Conservation (phyloP, 2,329 filamentous ascomycete species). For the Lasiodiplodia gonubiensis region DNA sequence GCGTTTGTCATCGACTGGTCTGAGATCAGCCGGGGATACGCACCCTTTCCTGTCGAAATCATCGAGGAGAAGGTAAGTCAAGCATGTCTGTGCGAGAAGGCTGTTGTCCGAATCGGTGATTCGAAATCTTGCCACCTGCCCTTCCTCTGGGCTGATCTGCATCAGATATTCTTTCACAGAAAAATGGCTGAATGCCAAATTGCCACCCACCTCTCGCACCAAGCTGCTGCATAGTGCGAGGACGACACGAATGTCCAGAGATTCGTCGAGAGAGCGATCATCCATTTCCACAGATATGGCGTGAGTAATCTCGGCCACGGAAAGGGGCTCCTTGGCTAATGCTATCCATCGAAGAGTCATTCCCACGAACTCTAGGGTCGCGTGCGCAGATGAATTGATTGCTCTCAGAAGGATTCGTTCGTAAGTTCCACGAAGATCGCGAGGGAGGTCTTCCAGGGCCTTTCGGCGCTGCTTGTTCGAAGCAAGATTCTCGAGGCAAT, state of each 20-base stretch:
- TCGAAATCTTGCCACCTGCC: neutral
- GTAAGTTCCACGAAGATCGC: neutral
- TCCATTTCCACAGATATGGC: neutral
- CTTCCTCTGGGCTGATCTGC: neutral
- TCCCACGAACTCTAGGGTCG: neutral
- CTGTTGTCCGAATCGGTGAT: neutral
- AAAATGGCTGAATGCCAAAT: neutral
- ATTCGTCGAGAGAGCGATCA: neutral
- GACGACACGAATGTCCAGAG: neutral
- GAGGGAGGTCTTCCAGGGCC: neutral
- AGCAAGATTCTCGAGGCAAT: neutral
- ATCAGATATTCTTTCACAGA: conserved; percentile 1
- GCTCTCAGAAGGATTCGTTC: neutral
- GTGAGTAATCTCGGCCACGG: neutral
- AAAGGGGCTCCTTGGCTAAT: neutral
- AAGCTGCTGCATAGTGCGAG: neutral
- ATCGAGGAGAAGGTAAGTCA: neutral
- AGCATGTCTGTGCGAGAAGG: neutral
- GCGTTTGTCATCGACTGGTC: neutral
- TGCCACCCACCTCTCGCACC: neutral
- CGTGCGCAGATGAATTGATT: neutral
- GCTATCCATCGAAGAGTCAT: neutral
- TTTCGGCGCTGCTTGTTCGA: neutral
- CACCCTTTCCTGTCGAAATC: neutral
- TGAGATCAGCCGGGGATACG: neutral